These are phyloP conservation scores for Roridomyces roridus DNA, from an alignment of 768 basidiomycete genomes.

Conservation along the genomic window DNA sequence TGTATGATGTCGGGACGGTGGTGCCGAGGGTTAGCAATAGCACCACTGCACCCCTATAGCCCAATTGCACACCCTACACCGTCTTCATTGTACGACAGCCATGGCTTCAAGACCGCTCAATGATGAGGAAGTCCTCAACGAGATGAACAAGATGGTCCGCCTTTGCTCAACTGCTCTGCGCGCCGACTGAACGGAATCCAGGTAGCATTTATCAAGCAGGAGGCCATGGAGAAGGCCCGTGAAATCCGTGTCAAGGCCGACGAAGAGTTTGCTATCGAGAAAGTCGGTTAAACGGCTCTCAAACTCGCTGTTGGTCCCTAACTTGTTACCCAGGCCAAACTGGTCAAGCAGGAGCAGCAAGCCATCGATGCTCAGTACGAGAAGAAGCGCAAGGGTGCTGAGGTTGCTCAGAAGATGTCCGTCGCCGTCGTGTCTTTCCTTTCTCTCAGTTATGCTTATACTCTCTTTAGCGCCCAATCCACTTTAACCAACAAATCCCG, in stretches of 20 bases:
- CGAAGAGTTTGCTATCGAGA: constrained; percentile 99
- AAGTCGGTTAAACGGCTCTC: constrained; percentile 51
- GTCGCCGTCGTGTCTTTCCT: too few relatives aligned
- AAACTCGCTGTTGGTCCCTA: neutral
- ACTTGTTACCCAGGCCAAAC: constrained; percentile 75
- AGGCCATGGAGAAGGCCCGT: constrained; percentile 95
- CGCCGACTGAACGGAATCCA: constrained; percentile 35
- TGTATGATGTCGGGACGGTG: too few relatives aligned
- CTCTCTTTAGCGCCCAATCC: constrained; percentile 79
- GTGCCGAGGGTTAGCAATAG: too few relatives aligned
- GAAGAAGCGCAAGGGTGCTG: constrained; percentile 94
- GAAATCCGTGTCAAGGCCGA: constrained; percentile 98
- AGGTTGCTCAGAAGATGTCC: constrained; percentile 96
- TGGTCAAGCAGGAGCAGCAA: constrained; percentile 95
- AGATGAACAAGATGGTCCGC: constrained; percentile 99
- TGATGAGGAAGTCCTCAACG: constrained; percentile 93
- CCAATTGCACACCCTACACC: too few relatives aligned
- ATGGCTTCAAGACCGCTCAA: constrained; percentile 85
- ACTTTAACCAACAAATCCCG: constrained; percentile 97
- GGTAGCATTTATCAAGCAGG: constrained; percentile 99
- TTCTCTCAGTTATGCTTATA: neutral
- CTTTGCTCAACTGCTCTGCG: neutral
- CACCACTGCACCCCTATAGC: too few relatives aligned
- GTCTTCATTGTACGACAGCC: too few relatives aligned
- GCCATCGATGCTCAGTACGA: constrained; percentile 94